A percentile compares a stretch with the other conserved stretches of the same genome.
phyloP scores from a whole-genome alignment of 1,284 basidiomycete genomes.

The Ustilago xerochloae region DNA sequence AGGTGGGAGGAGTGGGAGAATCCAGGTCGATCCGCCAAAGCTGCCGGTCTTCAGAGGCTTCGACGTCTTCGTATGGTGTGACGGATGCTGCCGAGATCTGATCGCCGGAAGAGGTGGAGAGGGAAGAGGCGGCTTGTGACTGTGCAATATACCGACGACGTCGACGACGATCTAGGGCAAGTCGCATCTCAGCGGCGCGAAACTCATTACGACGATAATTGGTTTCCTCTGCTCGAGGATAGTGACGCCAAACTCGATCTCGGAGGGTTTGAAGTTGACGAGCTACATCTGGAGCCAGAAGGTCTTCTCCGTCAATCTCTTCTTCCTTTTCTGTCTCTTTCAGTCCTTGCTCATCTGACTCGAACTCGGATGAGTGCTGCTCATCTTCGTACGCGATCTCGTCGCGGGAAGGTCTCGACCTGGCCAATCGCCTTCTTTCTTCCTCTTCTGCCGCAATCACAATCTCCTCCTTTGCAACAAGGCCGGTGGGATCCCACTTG shows the following conservation, averaged over 20 bases:
- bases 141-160: slow-evolving; percentile 24
- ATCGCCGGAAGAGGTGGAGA: slow-evolving; percentile 11
- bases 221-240: slow-evolving; percentile 62
- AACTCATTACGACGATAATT: slow-evolving; percentile 61
- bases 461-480: slow-evolving; percentile 39
- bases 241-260: slow-evolving; percentile 65
- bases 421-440: slow-evolving; percentile 17
- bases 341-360: background rate
- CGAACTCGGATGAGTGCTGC: background rate
- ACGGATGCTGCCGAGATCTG: slow-evolving; percentile 43
- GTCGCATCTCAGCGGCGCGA: slow-evolving; percentile 55
- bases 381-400: slow-evolving; percentile 22
- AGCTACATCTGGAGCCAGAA: slow-evolving; percentile 38
- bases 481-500: slow-evolving; percentile 40
- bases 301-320: slow-evolving; percentile 38
- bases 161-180: slow-evolving; percentile 51
- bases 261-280: slow-evolving; percentile 47
- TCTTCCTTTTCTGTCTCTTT: slow-evolving; percentile 22
- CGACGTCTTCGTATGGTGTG: slow-evolving; percentile 34
- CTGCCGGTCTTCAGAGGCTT: slow-evolving; percentile 2
- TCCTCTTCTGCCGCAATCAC: slow-evolving; percentile 32
- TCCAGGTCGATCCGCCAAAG: slow-evolving; percentile 57
- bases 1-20: slow-evolving; percentile 54
- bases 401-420: slow-evolving; percentile 10
- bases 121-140: slow-evolving; percentile 11